Evolutionary conservation across 179 eudicot genomes (phyloP), one percentile per base, ranked within the genome.

Genomic region (Amaranthus tricolor): DNA sequence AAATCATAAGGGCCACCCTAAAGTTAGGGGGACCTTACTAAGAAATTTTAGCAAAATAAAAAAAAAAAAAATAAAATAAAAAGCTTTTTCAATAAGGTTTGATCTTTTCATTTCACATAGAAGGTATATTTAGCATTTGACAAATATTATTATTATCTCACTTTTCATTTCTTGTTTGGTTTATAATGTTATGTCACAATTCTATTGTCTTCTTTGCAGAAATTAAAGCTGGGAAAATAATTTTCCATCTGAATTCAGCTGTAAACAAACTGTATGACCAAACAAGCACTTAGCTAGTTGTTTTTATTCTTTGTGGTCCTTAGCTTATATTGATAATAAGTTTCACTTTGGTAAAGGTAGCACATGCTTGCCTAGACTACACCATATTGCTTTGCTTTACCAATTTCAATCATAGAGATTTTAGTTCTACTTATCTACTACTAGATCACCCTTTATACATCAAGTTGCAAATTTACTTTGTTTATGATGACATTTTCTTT

Each of bases 1-100:
- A 68, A 68, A 52, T 68, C 72, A 68, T 7, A 53, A 48, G 72
- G 72, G 49, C 72, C 72, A 68, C 72, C 40, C 72, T 13, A 68
- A 51, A 14, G n/a, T 50, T 50, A 19, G 6, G 17, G 66, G 40
- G 66, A 62, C 66, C 66, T 31, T 62, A 1, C 48, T 62, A 62
- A 53, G 19, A 31, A 31, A 68, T 52, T 68, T 31, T 5, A 5
- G 2, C 44, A 49, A 17, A 11, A 47, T 5, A 45, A 6, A 47
- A 13, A 7, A 45, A 49, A 17, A 11, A 47, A 0, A 45, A 6
- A 47, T 6, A 7, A 45, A 65, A 7, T 8, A 65, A n/a, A 64
- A 44, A 44, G 8, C 11, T 44, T 47, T 17, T 5, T 16, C 17
- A 16, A 13, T 14, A 44, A 40, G 40, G 3, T 31, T 4, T 4